Conservation (phyloP, 2,329 filamentous ascomycete species). For the Colletotrichum sp. region DNA sequence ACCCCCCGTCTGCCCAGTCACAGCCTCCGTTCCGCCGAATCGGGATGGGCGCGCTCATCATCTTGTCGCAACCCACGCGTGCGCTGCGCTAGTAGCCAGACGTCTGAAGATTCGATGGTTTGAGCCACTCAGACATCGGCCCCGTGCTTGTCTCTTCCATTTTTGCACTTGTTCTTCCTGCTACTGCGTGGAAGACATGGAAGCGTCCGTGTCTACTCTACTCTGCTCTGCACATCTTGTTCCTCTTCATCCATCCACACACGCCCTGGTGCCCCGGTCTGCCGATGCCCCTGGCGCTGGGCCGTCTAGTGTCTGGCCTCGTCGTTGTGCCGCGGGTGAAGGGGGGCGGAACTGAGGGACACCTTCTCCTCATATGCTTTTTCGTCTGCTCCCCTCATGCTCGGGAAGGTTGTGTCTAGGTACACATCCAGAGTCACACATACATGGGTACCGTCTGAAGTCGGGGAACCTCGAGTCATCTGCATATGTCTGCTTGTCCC, state of each 20-base stretch:
- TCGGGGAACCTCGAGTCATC: constrained; percentile 14
- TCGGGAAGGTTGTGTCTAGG: not conserved
- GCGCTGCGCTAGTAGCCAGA: constrained; percentile 9
- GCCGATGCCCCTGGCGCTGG: constrained; percentile 9
- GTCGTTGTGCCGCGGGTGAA: constrained; percentile 13
- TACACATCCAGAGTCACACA: not conserved
- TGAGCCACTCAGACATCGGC: constrained; percentile 2
- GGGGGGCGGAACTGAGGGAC: not conserved
- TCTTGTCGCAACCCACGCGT: not conserved
- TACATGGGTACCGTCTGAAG: not conserved
- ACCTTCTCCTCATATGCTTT: constrained; percentile 15
- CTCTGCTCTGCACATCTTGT: not conserved
- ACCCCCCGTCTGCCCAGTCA: not conserved
- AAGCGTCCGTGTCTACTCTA: not conserved
- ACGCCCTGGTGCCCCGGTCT: not conserved
- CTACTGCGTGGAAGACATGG: not conserved
- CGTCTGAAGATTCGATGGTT: constrained; percentile 17
- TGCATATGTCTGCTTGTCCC: constrained; percentile 8
- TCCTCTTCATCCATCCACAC: not conserved
- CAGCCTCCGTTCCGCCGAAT: constrained; percentile 22
- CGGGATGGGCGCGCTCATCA: constrained; percentile 5
- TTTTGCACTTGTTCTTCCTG: not conserved
- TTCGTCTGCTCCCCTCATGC: constrained; percentile 9
- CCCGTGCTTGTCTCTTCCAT: not conserved
- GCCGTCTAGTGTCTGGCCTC: not conserved